phyloP scores from a whole-genome alignment of 768 basidiomycete species.

The Galerina marginata region DNA sequence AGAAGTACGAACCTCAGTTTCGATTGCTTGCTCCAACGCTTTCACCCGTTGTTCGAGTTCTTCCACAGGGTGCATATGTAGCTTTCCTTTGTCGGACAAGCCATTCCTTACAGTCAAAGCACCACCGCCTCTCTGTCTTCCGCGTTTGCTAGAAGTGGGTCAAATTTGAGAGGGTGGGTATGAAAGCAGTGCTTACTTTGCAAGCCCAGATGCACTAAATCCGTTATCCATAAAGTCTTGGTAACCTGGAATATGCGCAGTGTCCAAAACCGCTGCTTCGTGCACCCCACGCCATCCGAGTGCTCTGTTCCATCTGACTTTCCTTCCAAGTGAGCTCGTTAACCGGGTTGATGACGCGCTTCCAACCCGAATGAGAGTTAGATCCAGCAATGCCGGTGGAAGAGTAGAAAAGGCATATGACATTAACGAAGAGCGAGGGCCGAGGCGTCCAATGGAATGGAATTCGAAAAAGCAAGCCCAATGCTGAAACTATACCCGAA shows the following conservation, averaged over 20 bases:
- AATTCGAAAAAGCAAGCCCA: too few relatives aligned
- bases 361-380: conserved; percentile 30
- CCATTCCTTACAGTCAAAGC: conserved; percentile 10
- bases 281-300: conserved; percentile 22
- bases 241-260: conserved; percentile 4
- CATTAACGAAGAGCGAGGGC: background rate
- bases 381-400: conserved; percentile 33
- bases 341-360: conserved; percentile 12
- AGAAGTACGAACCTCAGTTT: conserved; percentile 35
- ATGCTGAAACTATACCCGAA: too few relatives aligned
- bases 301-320: conserved; percentile 17
- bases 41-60: conserved; percentile 43
- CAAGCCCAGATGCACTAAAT: background rate
- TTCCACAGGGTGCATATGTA: conserved; percentile 20
- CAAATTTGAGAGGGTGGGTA: background rate
- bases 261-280: conserved; percentile 24
- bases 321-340: background rate
- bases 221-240: conserved; percentile 6
- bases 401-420: conserved; percentile 13
- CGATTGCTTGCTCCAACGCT: conserved; percentile 40
- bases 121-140: background rate
- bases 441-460: too few relatives aligned
- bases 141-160: background rate
- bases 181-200: conserved; percentile 5
- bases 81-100: background rate